Conservation (phyloP, 805 yeast species). For the Teunomyces panamensis region DNA sequence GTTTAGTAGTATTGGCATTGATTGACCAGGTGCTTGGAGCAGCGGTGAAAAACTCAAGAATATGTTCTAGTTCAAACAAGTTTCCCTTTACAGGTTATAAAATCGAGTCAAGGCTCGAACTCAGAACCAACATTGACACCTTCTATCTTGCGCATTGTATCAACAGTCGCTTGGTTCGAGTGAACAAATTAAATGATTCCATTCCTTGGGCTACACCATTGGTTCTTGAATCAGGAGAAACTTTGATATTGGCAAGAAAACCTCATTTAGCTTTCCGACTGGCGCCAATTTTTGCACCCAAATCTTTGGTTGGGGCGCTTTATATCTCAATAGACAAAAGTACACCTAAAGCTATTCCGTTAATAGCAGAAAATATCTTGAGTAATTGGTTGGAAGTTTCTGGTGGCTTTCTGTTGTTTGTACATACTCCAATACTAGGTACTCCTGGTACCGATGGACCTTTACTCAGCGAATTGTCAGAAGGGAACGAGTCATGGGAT, state of each 20-base stretch:
- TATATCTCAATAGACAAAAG: constrained; percentile 6
- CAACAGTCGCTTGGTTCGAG: constrained; percentile 26
- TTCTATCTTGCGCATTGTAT: constrained; percentile 27
- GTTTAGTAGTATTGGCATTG: neutral
- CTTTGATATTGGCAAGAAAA: constrained; percentile 18
- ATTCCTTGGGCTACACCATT: constrained; percentile 24
- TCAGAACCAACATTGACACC: constrained; percentile 10
- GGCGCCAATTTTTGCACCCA: constrained; percentile 26
- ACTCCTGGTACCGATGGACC: constrained; percentile 28
- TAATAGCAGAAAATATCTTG: constrained; percentile 24
- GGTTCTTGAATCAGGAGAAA: neutral
- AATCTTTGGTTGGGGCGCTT: constrained; percentile 24
- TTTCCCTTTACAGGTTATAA: constrained; percentile 24
- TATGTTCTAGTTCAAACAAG: constrained; percentile 5
- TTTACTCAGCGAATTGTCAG: constrained; percentile 3
- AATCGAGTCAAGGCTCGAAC: constrained; percentile 21
- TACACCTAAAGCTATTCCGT: constrained; percentile 13
- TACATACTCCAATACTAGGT: constrained; percentile 28
- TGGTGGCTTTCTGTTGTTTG: constrained; percentile 11
- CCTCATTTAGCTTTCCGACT: constrained; percentile 18
- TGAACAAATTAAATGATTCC: constrained; percentile 12
- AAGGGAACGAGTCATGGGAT: constrained; percentile 14
- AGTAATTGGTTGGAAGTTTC: constrained; percentile 27
- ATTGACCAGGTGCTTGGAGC: neutral
- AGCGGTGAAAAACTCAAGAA: constrained; percentile 1